A percentile compares a stretch with the other conserved stretches of the same genome.
These are phyloP conservation scores for Cystobasidium tubakii DNA, from an alignment of 768 basidiomycete genomes.

Conservation along the genomic window DNA sequence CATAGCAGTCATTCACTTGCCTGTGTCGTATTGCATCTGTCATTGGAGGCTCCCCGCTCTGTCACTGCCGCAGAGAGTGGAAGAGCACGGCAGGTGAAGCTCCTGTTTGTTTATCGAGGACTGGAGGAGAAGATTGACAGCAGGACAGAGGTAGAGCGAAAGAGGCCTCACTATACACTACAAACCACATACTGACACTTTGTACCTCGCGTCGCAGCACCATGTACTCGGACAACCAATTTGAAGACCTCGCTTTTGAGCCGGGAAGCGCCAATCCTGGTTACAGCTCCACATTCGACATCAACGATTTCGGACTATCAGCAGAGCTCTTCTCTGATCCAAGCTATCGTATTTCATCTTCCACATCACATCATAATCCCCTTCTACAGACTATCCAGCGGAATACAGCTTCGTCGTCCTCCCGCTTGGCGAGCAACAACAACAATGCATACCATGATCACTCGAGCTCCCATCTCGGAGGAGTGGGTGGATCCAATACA, in stretches of 20 bases:
- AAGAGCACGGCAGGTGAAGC: no score
- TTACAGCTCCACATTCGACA: not conserved
- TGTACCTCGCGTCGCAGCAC: no score
- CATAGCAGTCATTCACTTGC: no score
- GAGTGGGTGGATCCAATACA: not conserved
- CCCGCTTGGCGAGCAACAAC: not conserved
- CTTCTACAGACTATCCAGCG: conserved; percentile 9
- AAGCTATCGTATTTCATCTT: not conserved
- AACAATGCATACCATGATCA: not conserved
- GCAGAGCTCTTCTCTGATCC: conserved; percentile 10
- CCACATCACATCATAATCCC: not conserved
- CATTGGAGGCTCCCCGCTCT: no score
- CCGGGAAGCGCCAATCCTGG: not conserved
- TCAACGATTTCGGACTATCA: not conserved
- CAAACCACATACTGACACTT: no score
- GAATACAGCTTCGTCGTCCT: not conserved
- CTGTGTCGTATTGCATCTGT: no score
- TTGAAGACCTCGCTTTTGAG: conserved; percentile 9
- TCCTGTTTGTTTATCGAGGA: no score
- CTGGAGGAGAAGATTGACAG: no score
- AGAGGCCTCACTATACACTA: no score
- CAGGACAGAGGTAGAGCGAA: no score
- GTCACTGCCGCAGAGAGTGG: no score
- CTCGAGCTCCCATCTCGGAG: not conserved
- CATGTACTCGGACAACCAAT: conserved; percentile 25